Evolutionary conservation across 1,284 basidiomycete species (phyloP).

Genomic region (Ganoderma meredithae): DNA sequence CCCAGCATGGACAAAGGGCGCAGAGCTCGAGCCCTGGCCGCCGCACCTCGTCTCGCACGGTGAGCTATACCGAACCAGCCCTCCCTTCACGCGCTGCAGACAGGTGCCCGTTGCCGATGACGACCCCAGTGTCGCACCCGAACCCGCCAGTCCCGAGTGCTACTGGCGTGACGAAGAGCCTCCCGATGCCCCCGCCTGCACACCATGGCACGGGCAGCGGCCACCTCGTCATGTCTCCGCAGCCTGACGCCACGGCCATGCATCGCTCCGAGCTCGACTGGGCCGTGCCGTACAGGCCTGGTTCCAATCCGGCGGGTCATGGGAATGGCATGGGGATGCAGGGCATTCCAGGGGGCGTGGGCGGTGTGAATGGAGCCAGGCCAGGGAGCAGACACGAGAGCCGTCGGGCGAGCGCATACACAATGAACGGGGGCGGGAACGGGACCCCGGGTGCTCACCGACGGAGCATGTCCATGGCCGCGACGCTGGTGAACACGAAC

Average conservation of each 20-base stretch:
- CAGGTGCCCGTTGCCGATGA: constrained; percentile 12
- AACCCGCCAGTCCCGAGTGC: neutral
- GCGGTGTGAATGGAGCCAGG: neutral
- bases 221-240: neutral
- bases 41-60: constrained; percentile 18
- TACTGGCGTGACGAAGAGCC: neutral
- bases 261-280: constrained; percentile 24
- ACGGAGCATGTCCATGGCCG: constrained; percentile 11
- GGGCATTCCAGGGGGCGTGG: neutral
- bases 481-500: constrained; percentile 13
- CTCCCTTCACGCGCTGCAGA: constrained; percentile 13
- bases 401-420: neutral
- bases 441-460: constrained; percentile 7
- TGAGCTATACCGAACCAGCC: constrained; percentile 18
- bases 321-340: constrained; percentile 3
- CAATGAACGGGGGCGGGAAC: neutral
- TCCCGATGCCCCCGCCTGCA: constrained; percentile 9
- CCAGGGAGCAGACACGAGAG: neutral
- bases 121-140: neutral
- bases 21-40: constrained; percentile 2
- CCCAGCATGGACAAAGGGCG: neutral
- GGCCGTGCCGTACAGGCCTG: constrained; percentile 21
- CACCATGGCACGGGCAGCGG: neutral
- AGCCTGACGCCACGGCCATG: constrained; percentile 4
- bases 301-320: neutral